Evolutionary conservation across 345 rosid genomes (phyloP).

Genomic region (Litchi chinensis): DNA sequence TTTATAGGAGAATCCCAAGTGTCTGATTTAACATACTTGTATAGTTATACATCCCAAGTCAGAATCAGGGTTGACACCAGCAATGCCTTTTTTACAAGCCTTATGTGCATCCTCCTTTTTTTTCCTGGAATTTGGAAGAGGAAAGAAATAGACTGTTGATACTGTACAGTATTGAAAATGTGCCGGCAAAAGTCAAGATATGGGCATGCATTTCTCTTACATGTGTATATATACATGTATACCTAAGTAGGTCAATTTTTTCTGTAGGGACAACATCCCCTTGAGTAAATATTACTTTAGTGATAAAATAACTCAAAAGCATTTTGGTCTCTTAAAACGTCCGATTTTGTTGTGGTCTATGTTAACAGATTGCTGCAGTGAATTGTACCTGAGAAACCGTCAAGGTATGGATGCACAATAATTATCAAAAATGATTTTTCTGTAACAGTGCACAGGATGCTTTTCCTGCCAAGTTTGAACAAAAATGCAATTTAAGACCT

Average conservation of each 20-base stretch:
- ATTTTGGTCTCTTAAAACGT: neutral
- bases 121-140: neutral
- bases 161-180: slow-evolving; percentile 19
- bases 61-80: neutral
- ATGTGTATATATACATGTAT: neutral
- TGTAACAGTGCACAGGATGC: neutral
- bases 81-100: neutral
- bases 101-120: neutral
- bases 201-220: neutral
- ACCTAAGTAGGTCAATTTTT: neutral
- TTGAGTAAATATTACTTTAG: neutral
- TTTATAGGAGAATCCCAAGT: slow-evolving; percentile 50
- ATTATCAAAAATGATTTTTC: neutral
- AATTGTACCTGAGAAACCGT: neutral
- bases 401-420: neutral
- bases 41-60: neutral
- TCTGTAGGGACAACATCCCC: neutral
- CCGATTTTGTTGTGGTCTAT: neutral
- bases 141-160: slow-evolving; percentile 1
- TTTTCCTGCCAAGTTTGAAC: too few species aligned
- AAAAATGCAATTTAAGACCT: too few species aligned
- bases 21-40: neutral
- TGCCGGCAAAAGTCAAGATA: neutral
- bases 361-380: neutral
- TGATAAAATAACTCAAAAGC: neutral